Conservation (phyloP, 495 filamentous ascomycete genomes). For the Cercophora scortea region DNA sequence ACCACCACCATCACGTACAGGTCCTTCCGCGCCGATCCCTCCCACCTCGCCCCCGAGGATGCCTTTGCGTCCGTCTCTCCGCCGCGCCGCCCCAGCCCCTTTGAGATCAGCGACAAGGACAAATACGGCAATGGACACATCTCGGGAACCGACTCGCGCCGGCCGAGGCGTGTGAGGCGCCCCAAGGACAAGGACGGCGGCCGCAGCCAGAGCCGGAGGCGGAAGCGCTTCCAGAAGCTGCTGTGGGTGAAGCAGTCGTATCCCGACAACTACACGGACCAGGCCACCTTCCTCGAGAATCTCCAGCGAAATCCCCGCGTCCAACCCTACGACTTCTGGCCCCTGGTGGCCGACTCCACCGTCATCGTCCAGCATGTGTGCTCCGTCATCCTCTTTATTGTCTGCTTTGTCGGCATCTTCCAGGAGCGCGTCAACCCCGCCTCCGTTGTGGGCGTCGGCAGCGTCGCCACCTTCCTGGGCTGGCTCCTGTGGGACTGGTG, state of each 20-base stretch:
- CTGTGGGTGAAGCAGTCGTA: conserved; percentile 97
- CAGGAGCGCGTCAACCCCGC: conserved; percentile 78
- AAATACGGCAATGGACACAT: conserved; percentile 13
- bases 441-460: conserved; percentile 77
- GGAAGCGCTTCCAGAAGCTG: conserved; percentile 84
- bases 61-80: conserved; percentile 59
- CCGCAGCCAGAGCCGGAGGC: conserved; percentile 44
- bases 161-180: conserved; percentile 20
- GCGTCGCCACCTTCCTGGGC: conserved; percentile 72
- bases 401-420: conserved; percentile 86
- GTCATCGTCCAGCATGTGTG: conserved; percentile 96
- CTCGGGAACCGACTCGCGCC: conserved; percentile 16
- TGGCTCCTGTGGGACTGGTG: conserved; percentile 91
- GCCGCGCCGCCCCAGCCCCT: conserved; percentile 43
- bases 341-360: conserved; percentile 86
- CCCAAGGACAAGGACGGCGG: conserved; percentile 26
- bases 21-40: conserved; percentile 34
- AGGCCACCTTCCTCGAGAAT: conserved; percentile 89
- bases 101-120: conserved; percentile 11
- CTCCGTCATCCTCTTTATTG: conserved; percentile 87
- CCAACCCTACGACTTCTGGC: conserved; percentile 97
- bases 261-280: conserved; percentile 97
- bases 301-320: conserved; percentile 92
- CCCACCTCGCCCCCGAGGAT: conserved; percentile 74
- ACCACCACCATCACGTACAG: conserved; percentile 23